Base-by-base conservation (phyloP, 2,329 filamentous ascomycete genomes). In the Coccinonectria pachysandricola region DNA sequence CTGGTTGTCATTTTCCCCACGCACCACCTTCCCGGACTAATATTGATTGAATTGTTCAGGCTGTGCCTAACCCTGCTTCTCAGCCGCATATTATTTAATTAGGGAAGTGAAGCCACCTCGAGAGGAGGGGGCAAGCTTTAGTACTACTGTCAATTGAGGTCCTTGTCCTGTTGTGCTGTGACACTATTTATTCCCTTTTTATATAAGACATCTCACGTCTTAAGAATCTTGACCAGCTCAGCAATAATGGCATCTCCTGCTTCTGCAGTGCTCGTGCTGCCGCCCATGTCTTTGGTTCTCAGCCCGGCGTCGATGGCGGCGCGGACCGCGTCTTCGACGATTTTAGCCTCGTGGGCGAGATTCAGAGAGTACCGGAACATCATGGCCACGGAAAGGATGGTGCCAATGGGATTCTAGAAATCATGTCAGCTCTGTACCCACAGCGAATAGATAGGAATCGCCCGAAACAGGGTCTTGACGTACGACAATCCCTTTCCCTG, bases 321-420 rank as follows among this genome's bases (percentile, higher is more conserved):
- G 53, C 72, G 71, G 23, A 92, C 85, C 3, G 86, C 85, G 36
- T 76, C 66, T 59, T 93, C 85, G 37, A 93, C 73, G 23, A 76
- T 73, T 31, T 70, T 67, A 12, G 85, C 80, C 55, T 93, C 78
- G 27, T 72, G 66, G 19, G 80, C 75, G 44, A 84, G 71, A 46
- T 74, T 73, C 34, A 94, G 70, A 16, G 83, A 92, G 65, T 93
- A 94, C 49, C 85, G 79, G 50, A 93, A 70, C 80, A 95, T 82
- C 85, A 94, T 92, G 49, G 83, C 83, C 13, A 91, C 69, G 11
- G 83, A 92, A 20, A 94, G 70, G 37, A 94, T 81, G 34, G 82
- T 84, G 24, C 86, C 85, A 35, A 93, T 67, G 15, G 86, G 86
- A 65, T 52, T 51, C 32, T 35, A 23, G 26, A 35, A 31, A 28